These are phyloP conservation scores for Chalciporus piperatus DNA, from an alignment of 768 basidiomycete genomes.

Conservation along the genomic window DNA sequence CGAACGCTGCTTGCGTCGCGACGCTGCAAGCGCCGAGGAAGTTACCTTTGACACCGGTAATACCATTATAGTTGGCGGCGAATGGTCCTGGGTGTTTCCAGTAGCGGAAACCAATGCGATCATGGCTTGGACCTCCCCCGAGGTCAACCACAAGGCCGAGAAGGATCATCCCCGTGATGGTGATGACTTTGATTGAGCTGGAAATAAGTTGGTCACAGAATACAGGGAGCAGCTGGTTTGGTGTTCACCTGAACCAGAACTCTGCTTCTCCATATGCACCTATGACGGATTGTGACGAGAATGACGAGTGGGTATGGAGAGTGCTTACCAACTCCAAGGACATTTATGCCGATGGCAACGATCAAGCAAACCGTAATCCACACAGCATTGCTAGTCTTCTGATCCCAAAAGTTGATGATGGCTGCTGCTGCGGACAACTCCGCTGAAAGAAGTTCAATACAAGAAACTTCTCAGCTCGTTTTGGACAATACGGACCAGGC, in stretches of 20 bases:
- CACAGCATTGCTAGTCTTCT: slow-evolving; percentile 38
- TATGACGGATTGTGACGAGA: background rate
- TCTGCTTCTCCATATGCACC: slow-evolving; percentile 48
- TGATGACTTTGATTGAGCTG: slow-evolving; percentile 52
- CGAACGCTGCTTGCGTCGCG: slow-evolving; percentile 57
- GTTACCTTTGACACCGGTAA: slow-evolving; percentile 44
- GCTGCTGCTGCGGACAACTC: slow-evolving; percentile 52
- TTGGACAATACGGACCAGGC: slow-evolving; percentile 16
- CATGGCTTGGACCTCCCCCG: slow-evolving; percentile 54
- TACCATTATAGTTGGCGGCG: slow-evolving; percentile 38
- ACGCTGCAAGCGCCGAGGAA: slow-evolving; percentile 54
- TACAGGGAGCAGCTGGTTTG: background rate
- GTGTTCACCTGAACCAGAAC: slow-evolving; percentile 43
- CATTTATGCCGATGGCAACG: slow-evolving; percentile 48
- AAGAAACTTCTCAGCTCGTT: background rate
- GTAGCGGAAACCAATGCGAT: slow-evolving; percentile 48
- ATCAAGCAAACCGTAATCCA: slow-evolving; percentile 54
- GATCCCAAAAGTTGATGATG: slow-evolving; percentile 48
- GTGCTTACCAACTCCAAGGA: slow-evolving; percentile 37
- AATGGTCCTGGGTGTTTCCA: slow-evolving; percentile 59
- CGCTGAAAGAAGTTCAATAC: slow-evolving; percentile 26
- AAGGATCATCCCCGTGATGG: slow-evolving; percentile 43
- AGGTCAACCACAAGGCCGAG: slow-evolving; percentile 47
- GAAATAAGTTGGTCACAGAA: background rate
- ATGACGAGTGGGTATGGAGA: no score